Conservation (phyloP, 352 stramenopile species). For the Chrysophaeum taylorii region DNA sequence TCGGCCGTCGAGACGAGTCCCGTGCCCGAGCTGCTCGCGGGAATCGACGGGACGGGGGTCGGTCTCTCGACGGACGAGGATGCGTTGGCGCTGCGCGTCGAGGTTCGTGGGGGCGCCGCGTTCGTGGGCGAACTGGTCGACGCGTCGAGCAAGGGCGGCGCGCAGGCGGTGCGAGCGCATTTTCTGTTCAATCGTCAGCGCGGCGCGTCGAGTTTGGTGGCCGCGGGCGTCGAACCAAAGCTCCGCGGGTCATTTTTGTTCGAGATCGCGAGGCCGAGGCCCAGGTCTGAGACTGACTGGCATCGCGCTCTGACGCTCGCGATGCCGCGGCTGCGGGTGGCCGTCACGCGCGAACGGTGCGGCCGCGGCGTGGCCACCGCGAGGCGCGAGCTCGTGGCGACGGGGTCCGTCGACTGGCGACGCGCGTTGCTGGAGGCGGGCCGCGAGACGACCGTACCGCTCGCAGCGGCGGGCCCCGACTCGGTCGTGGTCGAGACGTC, state of each 20-base stretch:
- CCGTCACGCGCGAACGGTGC: constrained; percentile 12
- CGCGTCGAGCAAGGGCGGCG: not conserved
- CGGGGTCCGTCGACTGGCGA: constrained; percentile 17
- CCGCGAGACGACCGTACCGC: not conserved
- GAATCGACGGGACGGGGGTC: not conserved
- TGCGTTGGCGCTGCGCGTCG: constrained; percentile 10
- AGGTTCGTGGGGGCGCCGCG: constrained; percentile 5
- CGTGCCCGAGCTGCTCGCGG: not conserved
- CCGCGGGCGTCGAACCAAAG: constrained; percentile 10
- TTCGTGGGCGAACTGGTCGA: constrained; percentile 20
- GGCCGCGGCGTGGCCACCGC: not conserved
- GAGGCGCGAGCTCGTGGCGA: constrained; percentile 17
- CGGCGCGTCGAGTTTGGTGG: not conserved
- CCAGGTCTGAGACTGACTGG: not conserved
- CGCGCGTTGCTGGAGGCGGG: constrained; percentile 7
- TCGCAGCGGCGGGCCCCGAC: constrained; percentile 8
- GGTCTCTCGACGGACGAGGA: not conserved
- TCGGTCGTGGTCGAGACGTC: not conserved
- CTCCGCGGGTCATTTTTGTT: constrained; percentile 17
- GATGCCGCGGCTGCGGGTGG: not conserved
- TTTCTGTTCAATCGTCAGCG: constrained; percentile 11
- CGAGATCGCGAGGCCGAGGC: not conserved
- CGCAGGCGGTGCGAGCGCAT: not conserved
- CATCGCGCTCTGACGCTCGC: not conserved
- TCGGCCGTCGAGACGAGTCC: not conserved